These are phyloP conservation scores for Ophiostoma novo-ulmi DNA, from an alignment of 2,329 filamentous ascomycete genomes.

Conservation along the genomic window DNA sequence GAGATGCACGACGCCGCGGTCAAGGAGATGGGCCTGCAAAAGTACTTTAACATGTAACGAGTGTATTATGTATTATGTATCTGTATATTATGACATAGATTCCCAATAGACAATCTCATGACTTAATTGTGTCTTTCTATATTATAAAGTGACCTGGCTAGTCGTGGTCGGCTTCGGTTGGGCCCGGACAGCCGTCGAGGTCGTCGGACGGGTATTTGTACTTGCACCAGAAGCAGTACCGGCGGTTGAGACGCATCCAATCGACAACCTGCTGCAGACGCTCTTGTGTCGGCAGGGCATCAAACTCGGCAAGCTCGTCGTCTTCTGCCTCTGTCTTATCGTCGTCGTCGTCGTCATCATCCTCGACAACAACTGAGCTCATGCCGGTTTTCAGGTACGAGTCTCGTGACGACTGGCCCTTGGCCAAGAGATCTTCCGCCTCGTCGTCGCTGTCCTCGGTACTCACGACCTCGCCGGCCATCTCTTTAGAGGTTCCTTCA, in stretches of 20 bases:
- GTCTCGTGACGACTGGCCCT: conserved; percentile 49
- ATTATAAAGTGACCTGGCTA: conserved; percentile 28
- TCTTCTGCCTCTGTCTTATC: conserved; percentile 68
- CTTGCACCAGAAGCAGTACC: conserved; percentile 98
- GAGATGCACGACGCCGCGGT: conserved; percentile 29
- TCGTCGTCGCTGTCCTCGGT: conserved; percentile 56
- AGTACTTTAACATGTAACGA: conserved; percentile 15
- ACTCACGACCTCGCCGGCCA: conserved; percentile 53
- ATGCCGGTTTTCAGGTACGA: conserved; percentile 23
- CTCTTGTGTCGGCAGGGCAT: conserved; percentile 61
- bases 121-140: no score
- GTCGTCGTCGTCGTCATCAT: conserved; percentile 55
- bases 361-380: conserved; percentile 60
- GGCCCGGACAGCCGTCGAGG: conserved; percentile 85
- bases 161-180: conserved; percentile 77
- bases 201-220: conserved; percentile 64
- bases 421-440: conserved; percentile 43
- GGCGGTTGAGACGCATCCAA: conserved; percentile 64
- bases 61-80: neutral
- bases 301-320: conserved; percentile 79
- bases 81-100: conserved; percentile 3
- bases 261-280: conserved; percentile 61
- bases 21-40: conserved; percentile 32
- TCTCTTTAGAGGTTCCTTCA: conserved; percentile 46
- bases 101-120: conserved; percentile 12